A percentile compares a stretch with the other conserved stretches of the same genome.
Evolutionary conservation across 2,329 filamentous ascomycete genomes (phyloP).

Genomic region (Parascedosporium putredinis): DNA sequence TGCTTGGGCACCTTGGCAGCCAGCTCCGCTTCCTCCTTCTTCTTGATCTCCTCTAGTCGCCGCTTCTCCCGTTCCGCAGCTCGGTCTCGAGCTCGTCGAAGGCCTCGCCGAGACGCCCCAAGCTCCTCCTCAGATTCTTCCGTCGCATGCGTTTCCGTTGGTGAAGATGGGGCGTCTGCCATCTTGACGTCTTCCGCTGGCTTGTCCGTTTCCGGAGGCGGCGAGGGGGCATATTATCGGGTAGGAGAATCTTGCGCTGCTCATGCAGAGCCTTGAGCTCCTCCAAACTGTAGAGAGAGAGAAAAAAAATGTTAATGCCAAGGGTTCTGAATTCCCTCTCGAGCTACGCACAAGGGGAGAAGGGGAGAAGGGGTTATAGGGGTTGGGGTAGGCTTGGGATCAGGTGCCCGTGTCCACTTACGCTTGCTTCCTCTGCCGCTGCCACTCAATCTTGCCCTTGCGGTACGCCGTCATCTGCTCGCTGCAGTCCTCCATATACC

Average conservation of each 20-base stretch:
- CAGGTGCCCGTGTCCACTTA: no score
- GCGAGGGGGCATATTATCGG: conserved; percentile 62
- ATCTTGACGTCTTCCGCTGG: conserved; percentile 50
- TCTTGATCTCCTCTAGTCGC: conserved; percentile 64
- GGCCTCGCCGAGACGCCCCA: conserved; percentile 13
- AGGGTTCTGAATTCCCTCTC: conserved; percentile 6
- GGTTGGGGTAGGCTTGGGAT: no score
- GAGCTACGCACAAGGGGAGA: neutral
- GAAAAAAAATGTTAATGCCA: conserved; percentile 20
- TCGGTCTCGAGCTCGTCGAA: conserved; percentile 8
- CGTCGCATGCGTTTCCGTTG: conserved; percentile 40
- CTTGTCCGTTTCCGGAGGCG: conserved; percentile 35
- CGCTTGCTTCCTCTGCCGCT: conserved; percentile 63
- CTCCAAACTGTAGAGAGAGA: conserved; percentile 49
- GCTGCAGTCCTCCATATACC: conserved; percentile 84
- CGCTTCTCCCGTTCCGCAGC: conserved; percentile 62
- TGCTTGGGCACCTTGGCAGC: conserved; percentile 61
- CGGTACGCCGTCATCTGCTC: conserved; percentile 90
- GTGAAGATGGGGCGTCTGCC: conserved; percentile 41
- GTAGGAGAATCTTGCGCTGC: conserved; percentile 60
- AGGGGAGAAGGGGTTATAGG: no score
- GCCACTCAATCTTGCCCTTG: conserved; percentile 91
- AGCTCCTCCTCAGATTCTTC: conserved; percentile 65
- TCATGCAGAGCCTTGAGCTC: conserved; percentile 62
- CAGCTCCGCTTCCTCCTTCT: conserved; percentile 54